Evolutionary conservation across 2,329 filamentous ascomycete species (phyloP).

Genomic region (Pezizomycotina sp.): DNA sequence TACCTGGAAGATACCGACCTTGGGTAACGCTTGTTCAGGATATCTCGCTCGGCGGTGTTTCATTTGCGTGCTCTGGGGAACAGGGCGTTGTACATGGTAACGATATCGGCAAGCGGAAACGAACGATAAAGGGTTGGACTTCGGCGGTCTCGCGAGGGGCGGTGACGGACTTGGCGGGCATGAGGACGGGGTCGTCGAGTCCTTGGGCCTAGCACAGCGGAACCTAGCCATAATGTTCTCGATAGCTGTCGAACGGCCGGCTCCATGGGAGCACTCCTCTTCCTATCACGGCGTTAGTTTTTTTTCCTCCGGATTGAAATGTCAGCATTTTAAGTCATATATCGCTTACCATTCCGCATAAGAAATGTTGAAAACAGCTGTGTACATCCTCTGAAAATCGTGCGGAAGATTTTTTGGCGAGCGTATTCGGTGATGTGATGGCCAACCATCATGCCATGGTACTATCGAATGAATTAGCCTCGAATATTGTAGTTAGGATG

Average conservation of each 20-base stretch:
- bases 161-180: conserved; percentile 50
- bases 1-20: no score
- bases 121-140: conserved; percentile 63
- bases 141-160: conserved; percentile 60
- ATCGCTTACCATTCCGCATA: conserved; percentile 23
- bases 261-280: conserved; percentile 24
- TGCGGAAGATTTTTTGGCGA: conserved; percentile 49
- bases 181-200: conserved; percentile 39
- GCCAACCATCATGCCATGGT: conserved; percentile 59
- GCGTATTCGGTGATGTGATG: conserved; percentile 87
- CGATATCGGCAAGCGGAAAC: conserved; percentile 62
- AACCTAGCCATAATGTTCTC: conserved; percentile 24
- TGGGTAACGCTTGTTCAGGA: no score
- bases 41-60: no score
- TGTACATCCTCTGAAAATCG: conserved; percentile 34
- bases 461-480: conserved; percentile 24
- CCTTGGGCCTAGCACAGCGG: conserved; percentile 26
- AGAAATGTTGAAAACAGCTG: conserved; percentile 24
- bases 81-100: conserved; percentile 65
- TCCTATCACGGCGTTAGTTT: conserved; percentile 17
- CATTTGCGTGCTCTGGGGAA: conserved; percentile 41
- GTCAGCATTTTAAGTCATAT: background rate
- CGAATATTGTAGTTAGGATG: conserved; percentile 4
- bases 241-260: conserved; percentile 24
- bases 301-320: conserved; percentile 3